Conservation (phyloP, 768 basidiomycete genomes). For the Dioszegia aurantiaca region DNA sequence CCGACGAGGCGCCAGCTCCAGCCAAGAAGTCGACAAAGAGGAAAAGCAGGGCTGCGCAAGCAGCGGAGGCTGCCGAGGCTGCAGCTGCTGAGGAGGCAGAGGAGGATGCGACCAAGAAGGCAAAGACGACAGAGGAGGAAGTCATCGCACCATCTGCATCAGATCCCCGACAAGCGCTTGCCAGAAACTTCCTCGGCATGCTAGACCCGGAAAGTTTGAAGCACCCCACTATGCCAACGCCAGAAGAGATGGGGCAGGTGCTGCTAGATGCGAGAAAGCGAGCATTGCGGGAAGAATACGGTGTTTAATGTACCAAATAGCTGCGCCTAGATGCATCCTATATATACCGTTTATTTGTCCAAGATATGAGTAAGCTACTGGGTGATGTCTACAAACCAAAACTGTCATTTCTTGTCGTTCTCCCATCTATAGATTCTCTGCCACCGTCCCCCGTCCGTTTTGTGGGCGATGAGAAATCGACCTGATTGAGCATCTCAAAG, state of each 20-base stretch:
- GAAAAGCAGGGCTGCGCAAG: neutral
- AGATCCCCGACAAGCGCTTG: slow-evolving; percentile 19
- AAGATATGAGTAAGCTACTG: neutral
- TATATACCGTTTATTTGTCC: neutral
- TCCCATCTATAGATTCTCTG: neutral
- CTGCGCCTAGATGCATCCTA: slow-evolving; percentile 1
- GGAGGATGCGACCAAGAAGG: slow-evolving; percentile 50
- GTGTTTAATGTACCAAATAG: slow-evolving; percentile 46
- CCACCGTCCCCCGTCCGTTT: neutral
- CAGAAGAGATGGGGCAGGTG: slow-evolving; percentile 73
- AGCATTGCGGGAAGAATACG: slow-evolving; percentile 76
- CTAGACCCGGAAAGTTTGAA: slow-evolving; percentile 69
- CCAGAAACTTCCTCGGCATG: slow-evolving; percentile 61
- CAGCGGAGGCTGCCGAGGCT: slow-evolving; percentile 22
- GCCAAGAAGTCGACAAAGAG: slow-evolving; percentile 13
- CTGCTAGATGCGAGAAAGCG: slow-evolving; percentile 74
- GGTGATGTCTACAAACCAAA: neutral
- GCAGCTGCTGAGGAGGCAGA: slow-evolving; percentile 23
- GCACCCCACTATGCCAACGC: slow-evolving; percentile 70
- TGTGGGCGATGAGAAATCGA: slow-evolving; percentile 5
- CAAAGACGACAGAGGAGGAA: slow-evolving; percentile 31
- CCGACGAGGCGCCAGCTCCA: neutral
- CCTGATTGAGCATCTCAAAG: slow-evolving; percentile 4
- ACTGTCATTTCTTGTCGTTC: neutral
- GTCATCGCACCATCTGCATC: slow-evolving; percentile 19